These are phyloP conservation scores for Colletotrichum caudatum DNA, from an alignment of 2,329 filamentous ascomycete genomes.

Conservation along the genomic window DNA sequence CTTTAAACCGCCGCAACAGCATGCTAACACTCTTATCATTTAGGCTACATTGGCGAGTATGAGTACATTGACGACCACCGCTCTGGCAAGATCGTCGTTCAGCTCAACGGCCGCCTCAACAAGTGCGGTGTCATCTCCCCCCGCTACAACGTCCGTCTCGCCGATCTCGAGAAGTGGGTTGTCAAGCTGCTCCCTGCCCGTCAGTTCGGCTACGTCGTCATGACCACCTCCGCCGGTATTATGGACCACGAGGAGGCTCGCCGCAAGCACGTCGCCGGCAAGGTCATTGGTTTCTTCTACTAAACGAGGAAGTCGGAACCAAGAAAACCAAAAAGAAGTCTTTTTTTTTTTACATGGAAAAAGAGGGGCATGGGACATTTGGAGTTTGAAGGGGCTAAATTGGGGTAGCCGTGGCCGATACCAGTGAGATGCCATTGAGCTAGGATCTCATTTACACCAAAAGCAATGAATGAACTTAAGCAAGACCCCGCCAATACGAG, in stretches of 20 bases:
- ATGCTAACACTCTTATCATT: conserved; percentile 63
- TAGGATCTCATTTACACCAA: conserved; percentile 51
- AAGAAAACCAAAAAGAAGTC: conserved; percentile 40
- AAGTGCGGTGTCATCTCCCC: conserved; percentile 99
- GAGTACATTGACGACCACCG: conserved; percentile 99
- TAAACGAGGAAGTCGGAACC: conserved; percentile 60
- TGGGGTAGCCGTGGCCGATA: conserved; percentile 52
- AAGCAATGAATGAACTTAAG: conserved; percentile 52
- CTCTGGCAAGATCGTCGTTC: conserved; percentile 99
- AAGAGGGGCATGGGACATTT: conserved; percentile 52
- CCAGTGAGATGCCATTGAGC: conserved; percentile 48
- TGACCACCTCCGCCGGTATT: conserved; percentile 83
- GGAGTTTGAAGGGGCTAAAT: conserved; percentile 52
- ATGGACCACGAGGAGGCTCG: conserved; percentile 99
- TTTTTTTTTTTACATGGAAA: conserved; percentile 32
- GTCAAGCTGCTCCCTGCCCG: conserved; percentile 98
- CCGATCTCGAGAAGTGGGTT: conserved; percentile 99
- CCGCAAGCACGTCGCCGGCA: conserved; percentile 88
- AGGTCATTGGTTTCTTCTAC: conserved; percentile 99
- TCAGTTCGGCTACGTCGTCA: conserved; percentile 99
- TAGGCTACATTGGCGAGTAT: conserved; percentile 98
- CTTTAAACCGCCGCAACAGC: conserved; percentile 96
- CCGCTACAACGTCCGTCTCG: conserved; percentile 98
- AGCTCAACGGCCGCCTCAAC: conserved; percentile 99
- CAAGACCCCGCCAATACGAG: conserved; percentile 40